Conservation (phyloP, 352 stramenopile genomes). For the Phytophthora vignae region DNA sequence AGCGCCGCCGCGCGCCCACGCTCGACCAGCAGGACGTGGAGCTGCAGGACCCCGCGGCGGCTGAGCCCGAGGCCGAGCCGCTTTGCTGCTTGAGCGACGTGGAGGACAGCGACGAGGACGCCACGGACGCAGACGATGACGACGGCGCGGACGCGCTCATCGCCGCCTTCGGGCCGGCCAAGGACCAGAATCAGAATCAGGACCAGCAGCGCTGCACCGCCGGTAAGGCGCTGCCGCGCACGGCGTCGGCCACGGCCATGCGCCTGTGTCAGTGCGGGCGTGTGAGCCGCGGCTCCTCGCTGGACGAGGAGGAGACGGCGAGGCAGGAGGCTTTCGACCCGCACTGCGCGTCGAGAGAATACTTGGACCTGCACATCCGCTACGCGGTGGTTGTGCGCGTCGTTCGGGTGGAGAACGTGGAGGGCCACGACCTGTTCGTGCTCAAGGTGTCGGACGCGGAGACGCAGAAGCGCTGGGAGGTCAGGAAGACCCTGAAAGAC, state of each 20-base stretch:
- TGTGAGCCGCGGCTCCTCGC: conserved; percentile 16
- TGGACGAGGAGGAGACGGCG: conserved; percentile 14
- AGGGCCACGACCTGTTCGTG: conserved; percentile 45
- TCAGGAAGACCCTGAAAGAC: conserved; percentile 67
- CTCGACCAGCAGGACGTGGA: conserved; percentile 10
- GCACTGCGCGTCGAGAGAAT: conserved; percentile 48
- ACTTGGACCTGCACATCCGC: conserved; percentile 58
- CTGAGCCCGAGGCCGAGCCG: conserved; percentile 5
- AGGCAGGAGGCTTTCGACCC: conserved; percentile 31
- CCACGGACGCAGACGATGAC: conserved; percentile 23
- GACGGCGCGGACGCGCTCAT: conserved; percentile 46
- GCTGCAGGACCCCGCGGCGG: conserved; percentile 6
- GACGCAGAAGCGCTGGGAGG: conserved; percentile 64
- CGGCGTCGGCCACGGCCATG: conserved; percentile 21
- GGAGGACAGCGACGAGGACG: conserved; percentile 36
- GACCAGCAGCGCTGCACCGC: conserved; percentile 7
- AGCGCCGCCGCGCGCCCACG: conserved; percentile 28
- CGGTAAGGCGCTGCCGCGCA: conserved; percentile 29
- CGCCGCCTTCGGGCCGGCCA: conserved; percentile 43
- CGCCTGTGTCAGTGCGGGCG: conserved; percentile 36
- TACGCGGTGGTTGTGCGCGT: conserved; percentile 56
- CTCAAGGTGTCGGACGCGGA: conserved; percentile 63
- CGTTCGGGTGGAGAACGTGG: conserved; percentile 45
- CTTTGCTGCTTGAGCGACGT: conserved; percentile 25
- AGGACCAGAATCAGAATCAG: conserved; percentile 30